Evolutionary conservation across 2,329 filamentous ascomycete genomes (phyloP).

Genomic region (Nemania sp.): DNA sequence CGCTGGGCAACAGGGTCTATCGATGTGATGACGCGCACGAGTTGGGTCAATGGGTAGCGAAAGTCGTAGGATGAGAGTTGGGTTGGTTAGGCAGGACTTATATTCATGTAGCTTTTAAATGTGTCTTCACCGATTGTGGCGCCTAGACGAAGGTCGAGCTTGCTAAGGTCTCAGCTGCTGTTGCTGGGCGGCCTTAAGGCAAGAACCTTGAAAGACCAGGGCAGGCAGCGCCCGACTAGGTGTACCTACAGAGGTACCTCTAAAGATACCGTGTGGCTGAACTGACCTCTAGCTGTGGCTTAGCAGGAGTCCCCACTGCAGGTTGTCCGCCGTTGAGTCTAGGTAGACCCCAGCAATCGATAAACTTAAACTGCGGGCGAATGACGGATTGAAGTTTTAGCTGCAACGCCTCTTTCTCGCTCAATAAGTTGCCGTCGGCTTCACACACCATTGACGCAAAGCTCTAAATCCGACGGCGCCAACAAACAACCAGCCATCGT

Average conservation of each 20-base stretch:
- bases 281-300: no score
- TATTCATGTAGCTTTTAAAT: conserved; percentile 11
- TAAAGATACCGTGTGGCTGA: no score
- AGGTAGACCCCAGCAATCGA: neutral
- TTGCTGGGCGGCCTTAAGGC: no score
- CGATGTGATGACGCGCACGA: neutral
- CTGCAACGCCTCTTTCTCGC: conserved; percentile 29
- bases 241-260: no score
- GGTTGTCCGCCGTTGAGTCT: no score
- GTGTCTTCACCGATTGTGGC: conserved; percentile 27
- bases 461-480: neutral
- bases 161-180: no score
- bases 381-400: conserved; percentile 29
- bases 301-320: no score
- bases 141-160: conserved; percentile 6
- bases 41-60: neutral
- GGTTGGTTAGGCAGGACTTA: conserved; percentile 1
- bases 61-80: neutral
- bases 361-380: conserved; percentile 2
- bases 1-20: neutral
- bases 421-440: conserved; percentile 10
- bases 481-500: neutral
- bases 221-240: no score
- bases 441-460: neutral
- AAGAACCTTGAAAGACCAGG: no score